Conservation (phyloP, 225 moss, liverwort and hornwort genomes). For the Pseudisothecium myosuroides region DNA sequence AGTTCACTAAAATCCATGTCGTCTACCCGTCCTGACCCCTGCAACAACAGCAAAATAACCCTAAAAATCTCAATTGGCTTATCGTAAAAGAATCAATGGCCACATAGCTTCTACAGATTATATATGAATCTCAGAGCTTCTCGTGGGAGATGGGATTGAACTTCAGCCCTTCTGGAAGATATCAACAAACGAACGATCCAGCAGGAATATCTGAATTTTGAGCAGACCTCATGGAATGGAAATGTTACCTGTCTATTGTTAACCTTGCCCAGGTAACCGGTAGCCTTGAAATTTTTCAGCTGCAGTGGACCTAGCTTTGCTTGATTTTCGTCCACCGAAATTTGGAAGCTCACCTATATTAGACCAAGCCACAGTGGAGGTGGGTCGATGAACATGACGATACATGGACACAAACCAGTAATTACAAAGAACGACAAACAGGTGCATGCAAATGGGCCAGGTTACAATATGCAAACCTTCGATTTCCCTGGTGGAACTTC, state of each 20-base stretch:
- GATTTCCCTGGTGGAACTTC: constrained; percentile 63
- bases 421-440: background rate
- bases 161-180: background rate
- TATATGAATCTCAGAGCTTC: background rate
- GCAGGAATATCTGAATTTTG: background rate
- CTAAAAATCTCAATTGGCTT: background rate
- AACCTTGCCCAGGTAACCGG: constrained; percentile 67
- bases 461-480: constrained; percentile 19
- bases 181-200: background rate
- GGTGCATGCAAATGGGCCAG: background rate
- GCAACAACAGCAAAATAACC: background rate
- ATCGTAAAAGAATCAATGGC: background rate
- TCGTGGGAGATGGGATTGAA: background rate
- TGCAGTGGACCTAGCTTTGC: constrained; percentile 61
- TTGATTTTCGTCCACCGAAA: constrained; percentile 54
- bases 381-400: background rate
- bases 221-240: background rate
- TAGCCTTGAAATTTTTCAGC: constrained; percentile 67
- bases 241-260: constrained; percentile 48
- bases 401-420: background rate
- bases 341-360: constrained; percentile 55
- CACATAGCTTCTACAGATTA: background rate
- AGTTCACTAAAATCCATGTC: constrained; percentile 57
- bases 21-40: constrained; percentile 63
- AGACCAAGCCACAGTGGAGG: background rate